phyloP scores from a whole-genome alignment of 805 yeast genomes.

The Wickerhamomyces subpelliculosus region DNA sequence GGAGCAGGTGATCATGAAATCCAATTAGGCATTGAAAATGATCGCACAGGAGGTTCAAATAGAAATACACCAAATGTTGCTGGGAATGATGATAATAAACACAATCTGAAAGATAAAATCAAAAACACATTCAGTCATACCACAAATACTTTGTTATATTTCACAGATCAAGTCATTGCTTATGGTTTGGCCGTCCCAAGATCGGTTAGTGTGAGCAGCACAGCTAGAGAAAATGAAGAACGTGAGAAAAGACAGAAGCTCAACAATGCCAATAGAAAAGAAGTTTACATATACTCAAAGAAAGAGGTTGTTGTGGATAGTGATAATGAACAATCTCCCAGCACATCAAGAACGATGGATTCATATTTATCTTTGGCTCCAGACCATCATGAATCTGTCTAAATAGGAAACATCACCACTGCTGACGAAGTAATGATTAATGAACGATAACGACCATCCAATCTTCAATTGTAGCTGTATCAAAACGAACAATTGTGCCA shows the following conservation, averaged over 20 bases:
- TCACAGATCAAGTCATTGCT: slow-evolving; percentile 49
- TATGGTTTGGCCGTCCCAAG: slow-evolving; percentile 53
- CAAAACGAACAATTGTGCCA: no score
- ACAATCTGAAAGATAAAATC: slow-evolving; percentile 6
- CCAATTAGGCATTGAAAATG: neutral
- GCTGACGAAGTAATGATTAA: neutral
- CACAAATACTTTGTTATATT: slow-evolving; percentile 32
- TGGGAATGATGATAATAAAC: slow-evolving; percentile 1
- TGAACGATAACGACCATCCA: no score
- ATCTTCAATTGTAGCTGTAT: no score
- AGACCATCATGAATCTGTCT: neutral
- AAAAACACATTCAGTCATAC: slow-evolving; percentile 22
- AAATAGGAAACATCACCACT: neutral
- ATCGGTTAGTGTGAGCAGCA: slow-evolving; percentile 30
- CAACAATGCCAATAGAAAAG: slow-evolving; percentile 21
- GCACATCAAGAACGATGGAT: neutral
- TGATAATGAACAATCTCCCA: slow-evolving; percentile 13
- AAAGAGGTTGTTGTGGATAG: slow-evolving; percentile 35
- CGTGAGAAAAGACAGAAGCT: slow-evolving; percentile 21
- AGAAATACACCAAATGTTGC: slow-evolving; percentile 6
- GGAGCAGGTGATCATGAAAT: neutral
- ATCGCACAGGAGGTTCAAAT: neutral
- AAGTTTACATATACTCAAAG: slow-evolving; percentile 36
- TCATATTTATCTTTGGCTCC: neutral
- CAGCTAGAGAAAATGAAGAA: slow-evolving; percentile 15